Base-by-base conservation (phyloP, 129 eudicot genomes). In the Lactuca saligna region DNA sequence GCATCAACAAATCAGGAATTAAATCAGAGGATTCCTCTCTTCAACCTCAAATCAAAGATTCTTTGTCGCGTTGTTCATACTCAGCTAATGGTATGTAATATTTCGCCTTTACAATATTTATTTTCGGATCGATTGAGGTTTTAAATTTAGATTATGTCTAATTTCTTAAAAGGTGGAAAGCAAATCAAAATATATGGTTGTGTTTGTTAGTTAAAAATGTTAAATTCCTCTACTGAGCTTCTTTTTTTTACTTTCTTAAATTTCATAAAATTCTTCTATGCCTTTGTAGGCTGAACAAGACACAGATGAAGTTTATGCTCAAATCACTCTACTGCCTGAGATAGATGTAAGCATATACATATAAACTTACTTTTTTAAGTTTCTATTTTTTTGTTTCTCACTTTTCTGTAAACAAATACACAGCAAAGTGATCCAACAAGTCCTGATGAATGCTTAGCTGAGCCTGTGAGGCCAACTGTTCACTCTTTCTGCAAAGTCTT, bases 221-320 rank as follows among this genome's bases (percentile, higher is more conserved):
- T 31, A 14, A 4, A n/a, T 16, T 63, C 57, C 42, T 35, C 32
- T 54, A 34, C 20, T 7, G 3, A 13, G 44, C 48, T 42, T 42
- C 49, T 42, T 42, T 46, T 42, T 46, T 46, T 12, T 12, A n/a
- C 3, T 66, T 15, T 56, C 34, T 10, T 12, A 4, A 31, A 66
- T 59, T 53, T 50, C 41, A 61, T 65, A 56, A 0, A 63, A 33
- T 8, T 3, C 46, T 64, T 11, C 53, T 80, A 10, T 50, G 57
- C 15, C 0, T 72, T 57, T 81, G 82, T 81, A 93, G 98, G 98
- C 97, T 73, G 98, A 93, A 68, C 88, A 86, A 68, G 98, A 93
- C 57, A 81, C 95, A 0, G 98, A 93, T 67, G 98, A 93, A 80
- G 98, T 93, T 66, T 93, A 93, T 61, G 92, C 95, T 6, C 97